phyloP scores from a whole-genome alignment of 2,329 filamentous ascomycete species.

The Aschersonia sp. region DNA sequence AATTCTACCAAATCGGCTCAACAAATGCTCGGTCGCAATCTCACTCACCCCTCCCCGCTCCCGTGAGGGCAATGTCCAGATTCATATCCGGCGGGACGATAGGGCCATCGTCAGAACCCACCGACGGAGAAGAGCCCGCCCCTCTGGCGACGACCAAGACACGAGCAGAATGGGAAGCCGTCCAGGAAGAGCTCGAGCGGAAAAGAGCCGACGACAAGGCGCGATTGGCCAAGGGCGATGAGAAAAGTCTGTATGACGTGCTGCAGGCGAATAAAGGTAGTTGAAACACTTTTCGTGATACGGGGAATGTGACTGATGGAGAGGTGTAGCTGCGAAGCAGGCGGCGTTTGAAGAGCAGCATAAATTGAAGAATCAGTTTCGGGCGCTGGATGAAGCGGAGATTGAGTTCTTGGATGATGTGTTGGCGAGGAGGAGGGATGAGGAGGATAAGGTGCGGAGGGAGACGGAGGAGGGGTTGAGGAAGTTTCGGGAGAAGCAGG shows the following conservation, averaged over 20 bases:
- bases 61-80: constrained; percentile 27
- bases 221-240: constrained; percentile 24
- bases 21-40: too few species aligned
- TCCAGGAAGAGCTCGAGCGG: constrained; percentile 48
- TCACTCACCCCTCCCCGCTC: too few species aligned
- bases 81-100: constrained; percentile 44
- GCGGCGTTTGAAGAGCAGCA: constrained; percentile 66
- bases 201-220: constrained; percentile 36
- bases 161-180: constrained; percentile 45
- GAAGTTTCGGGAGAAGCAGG: constrained; percentile 39
- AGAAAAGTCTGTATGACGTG: constrained; percentile 58
- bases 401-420: constrained; percentile 58
- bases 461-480: constrained; percentile 44
- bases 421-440: constrained; percentile 28
- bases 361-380: constrained; percentile 62
- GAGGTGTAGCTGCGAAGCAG: constrained; percentile 54
- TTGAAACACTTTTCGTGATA: neutral
- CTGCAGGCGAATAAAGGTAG: constrained; percentile 74
- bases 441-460: constrained; percentile 36
- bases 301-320: too few species aligned
- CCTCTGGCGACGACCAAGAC: constrained; percentile 3
- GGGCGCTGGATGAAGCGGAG: constrained; percentile 65
- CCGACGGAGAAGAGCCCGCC: too few species aligned
- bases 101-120: constrained; percentile 4
- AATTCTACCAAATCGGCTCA: too few species aligned